Evolutionary conservation across 345 rosid genomes (phyloP).

Genomic region (Triadica sebifera): DNA sequence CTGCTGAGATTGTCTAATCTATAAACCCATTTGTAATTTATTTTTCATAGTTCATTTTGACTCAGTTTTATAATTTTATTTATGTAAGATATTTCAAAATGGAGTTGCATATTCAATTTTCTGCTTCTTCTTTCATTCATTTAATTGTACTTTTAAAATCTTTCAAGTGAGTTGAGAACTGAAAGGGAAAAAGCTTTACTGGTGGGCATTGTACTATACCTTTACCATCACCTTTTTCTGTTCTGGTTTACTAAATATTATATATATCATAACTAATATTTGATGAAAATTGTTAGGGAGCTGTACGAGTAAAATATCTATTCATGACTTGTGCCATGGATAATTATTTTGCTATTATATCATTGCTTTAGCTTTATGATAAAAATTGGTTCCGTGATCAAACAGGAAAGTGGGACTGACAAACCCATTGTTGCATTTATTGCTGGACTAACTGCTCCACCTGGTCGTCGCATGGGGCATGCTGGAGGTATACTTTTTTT

Average conservation of each 20-base stretch:
- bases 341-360: background rate
- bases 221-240: background rate
- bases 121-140: background rate
- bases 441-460: conserved; percentile 97
- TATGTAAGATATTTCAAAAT: background rate
- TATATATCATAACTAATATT: background rate
- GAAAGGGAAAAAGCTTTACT: background rate
- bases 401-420: conserved; percentile 92
- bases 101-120: background rate
- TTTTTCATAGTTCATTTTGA: background rate
- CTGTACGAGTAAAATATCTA: background rate
- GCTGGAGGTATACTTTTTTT: conserved; percentile 74
- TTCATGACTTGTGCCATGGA: background rate
- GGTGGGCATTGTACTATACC: background rate
- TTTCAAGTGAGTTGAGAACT: background rate
- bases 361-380: background rate
- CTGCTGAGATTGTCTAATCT: background rate
- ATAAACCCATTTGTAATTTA: background rate
- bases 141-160: background rate
- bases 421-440: conserved; percentile 96
- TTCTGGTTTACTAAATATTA: background rate
- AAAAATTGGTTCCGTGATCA: conserved; percentile 11
- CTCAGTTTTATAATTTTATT: background rate
- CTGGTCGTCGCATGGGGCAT: conserved; percentile 99
- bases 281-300: background rate